These are phyloP conservation scores for Neurospora sp. DNA, from an alignment of 495 filamentous ascomycete species.

Conservation along the genomic window DNA sequence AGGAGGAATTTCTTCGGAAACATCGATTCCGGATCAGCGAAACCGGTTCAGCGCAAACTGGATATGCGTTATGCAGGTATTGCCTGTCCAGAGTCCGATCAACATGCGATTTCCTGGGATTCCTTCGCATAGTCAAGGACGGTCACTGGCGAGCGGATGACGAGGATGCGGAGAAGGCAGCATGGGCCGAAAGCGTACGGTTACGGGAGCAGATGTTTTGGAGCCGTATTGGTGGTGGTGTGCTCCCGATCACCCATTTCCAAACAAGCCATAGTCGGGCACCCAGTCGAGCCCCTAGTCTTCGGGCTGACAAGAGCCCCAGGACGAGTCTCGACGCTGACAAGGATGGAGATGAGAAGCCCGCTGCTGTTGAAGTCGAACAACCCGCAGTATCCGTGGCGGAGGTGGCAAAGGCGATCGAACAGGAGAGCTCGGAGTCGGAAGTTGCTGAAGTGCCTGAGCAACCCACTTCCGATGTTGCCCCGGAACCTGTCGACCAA, in stretches of 20 bases:
- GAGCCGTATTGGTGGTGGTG: conserved; percentile 80
- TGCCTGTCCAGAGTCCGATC: conserved; percentile 77
- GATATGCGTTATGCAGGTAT: conserved; percentile 82
- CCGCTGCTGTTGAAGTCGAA: neutral
- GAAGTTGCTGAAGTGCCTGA: neutral
- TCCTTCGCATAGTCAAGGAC: conserved; percentile 79
- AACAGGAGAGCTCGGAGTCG: neutral
- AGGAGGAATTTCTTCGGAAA: conserved; percentile 59
- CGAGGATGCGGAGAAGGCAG: conserved; percentile 64
- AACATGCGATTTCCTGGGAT: conserved; percentile 85
- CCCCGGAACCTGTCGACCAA: neutral
- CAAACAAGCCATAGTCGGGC: conserved; percentile 6
- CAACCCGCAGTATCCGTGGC: neutral
- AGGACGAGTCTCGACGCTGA: conserved; percentile 17
- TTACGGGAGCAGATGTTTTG: conserved; percentile 94
- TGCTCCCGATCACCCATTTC: conserved; percentile 50
- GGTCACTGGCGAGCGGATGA: conserved; percentile 77
- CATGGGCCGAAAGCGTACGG: conserved; percentile 88
- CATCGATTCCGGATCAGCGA: conserved; percentile 86
- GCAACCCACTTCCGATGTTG: neutral
- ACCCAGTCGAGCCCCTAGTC: conserved; percentile 14
- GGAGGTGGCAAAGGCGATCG: neutral
- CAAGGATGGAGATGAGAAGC: neutral
- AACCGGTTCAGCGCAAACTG: conserved; percentile 63
- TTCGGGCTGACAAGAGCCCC: conserved; percentile 18